These are phyloP conservation scores for Cydonia oblonga DNA, from an alignment of 331 rosid species.

Conservation along the genomic window DNA sequence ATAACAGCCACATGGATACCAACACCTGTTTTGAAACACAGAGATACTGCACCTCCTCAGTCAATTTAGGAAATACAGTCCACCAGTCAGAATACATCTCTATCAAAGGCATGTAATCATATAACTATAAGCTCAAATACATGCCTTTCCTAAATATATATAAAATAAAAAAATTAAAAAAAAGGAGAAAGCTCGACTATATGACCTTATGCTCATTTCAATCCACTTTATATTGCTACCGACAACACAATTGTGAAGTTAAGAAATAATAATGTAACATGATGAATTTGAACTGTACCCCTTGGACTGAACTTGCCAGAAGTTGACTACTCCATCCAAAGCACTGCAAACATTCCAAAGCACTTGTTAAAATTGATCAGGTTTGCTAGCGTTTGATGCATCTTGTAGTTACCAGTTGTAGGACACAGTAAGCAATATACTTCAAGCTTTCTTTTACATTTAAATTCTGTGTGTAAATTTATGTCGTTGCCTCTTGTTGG, in stretches of 20 bases:
- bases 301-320: conserved; percentile 78
- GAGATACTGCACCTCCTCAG: neutral
- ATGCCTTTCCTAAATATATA: neutral
- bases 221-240: neutral
- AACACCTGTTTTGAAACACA: neutral
- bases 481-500: neutral
- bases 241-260: neutral
- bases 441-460: neutral
- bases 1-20: neutral
- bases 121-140: neutral
- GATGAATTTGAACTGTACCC: conserved; percentile 41
- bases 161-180: neutral
- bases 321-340: conserved; percentile 82
- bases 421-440: neutral
- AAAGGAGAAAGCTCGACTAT: neutral
- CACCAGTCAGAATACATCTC: neutral
- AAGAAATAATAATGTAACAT: neutral
- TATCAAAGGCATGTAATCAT: neutral
- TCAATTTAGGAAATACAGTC: neutral
- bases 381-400: neutral
- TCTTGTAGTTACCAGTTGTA: neutral
- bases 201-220: neutral
- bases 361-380: neutral
- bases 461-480: neutral
- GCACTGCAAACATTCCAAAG: conserved; percentile 60